Evolutionary conservation across 371 early-diverging fungal species (phyloP).

Genomic region (Umbelopsis sp.): DNA sequence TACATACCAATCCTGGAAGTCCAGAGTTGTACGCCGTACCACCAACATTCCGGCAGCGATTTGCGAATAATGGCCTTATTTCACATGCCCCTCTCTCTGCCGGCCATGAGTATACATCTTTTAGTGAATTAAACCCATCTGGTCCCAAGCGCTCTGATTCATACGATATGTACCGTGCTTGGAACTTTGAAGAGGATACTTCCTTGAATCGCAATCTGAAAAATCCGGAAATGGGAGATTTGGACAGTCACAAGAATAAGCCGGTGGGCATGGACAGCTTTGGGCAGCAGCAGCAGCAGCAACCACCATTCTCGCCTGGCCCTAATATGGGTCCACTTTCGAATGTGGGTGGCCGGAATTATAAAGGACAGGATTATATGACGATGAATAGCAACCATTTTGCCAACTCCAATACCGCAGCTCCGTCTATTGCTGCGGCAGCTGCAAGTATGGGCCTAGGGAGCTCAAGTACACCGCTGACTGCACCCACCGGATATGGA

Average conservation of each 20-base stretch:
- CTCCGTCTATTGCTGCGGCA: constrained; percentile 13
- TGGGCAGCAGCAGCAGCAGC: neutral
- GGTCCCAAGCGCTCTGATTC: constrained; percentile 3
- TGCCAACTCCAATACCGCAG: neutral
- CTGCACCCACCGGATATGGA: neutral
- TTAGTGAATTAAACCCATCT: constrained; percentile 1
- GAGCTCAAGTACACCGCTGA: neutral
- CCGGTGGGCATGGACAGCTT: neutral
- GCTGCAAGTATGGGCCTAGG: neutral
- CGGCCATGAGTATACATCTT: constrained; percentile 4
- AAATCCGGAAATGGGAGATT: neutral
- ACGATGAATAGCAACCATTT: constrained; percentile 8
- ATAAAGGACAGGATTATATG: constrained; percentile 14
- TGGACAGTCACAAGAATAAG: neutral
- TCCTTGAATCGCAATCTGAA: constrained; percentile 4
- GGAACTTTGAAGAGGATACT: neutral
- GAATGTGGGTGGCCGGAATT: neutral
- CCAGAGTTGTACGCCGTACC: constrained; percentile 1
- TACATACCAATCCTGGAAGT: constrained; percentile 16
- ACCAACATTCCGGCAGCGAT: neutral
- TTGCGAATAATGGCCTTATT: neutral
- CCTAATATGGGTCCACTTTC: neutral
- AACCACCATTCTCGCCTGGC: constrained; percentile 8
- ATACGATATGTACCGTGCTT: constrained; percentile 13
- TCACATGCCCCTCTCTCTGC: neutral